Conservation (phyloP, 805 yeast genomes). For the Saccharomycopsis sp. region DNA sequence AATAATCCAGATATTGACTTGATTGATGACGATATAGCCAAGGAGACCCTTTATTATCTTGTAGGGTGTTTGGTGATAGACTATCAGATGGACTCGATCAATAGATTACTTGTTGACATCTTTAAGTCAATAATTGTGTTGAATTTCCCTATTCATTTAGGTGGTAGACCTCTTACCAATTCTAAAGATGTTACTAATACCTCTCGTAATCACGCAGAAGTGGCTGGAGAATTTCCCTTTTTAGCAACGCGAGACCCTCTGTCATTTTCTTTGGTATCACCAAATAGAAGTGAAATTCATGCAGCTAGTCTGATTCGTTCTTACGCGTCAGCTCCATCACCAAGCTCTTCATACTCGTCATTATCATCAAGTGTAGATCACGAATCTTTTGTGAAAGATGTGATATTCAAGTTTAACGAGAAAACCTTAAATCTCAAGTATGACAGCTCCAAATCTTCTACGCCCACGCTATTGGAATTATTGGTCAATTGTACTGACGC, state of each 20-base stretch:
- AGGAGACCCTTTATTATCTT: conserved; percentile 48
- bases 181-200: not conserved
- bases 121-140: conserved; percentile 52
- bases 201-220: not conserved
- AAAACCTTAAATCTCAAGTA: conserved; percentile 58
- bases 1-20: conserved; percentile 14
- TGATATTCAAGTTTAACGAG: conserved; percentile 44
- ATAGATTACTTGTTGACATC: conserved; percentile 60
- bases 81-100: conserved; percentile 68
- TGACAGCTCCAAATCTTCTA: conserved; percentile 57
- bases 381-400: conserved; percentile 29
- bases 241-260: conserved; percentile 24
- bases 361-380: conserved; percentile 30
- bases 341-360: conserved; percentile 20
- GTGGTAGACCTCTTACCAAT: not conserved
- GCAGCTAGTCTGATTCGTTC: not conserved
- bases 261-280: conserved; percentile 29
- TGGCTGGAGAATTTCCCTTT: not conserved
- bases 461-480: conserved; percentile 77
- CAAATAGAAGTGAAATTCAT: conserved; percentile 25
- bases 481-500: conserved; percentile 69
- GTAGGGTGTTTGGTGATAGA: conserved; percentile 71
- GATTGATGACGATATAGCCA: conserved; percentile 45
- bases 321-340: not conserved
- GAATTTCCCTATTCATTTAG: conserved; percentile 50